Conservation (phyloP, 2,329 filamentous ascomycete species). For the Fonsecaea erecta region DNA sequence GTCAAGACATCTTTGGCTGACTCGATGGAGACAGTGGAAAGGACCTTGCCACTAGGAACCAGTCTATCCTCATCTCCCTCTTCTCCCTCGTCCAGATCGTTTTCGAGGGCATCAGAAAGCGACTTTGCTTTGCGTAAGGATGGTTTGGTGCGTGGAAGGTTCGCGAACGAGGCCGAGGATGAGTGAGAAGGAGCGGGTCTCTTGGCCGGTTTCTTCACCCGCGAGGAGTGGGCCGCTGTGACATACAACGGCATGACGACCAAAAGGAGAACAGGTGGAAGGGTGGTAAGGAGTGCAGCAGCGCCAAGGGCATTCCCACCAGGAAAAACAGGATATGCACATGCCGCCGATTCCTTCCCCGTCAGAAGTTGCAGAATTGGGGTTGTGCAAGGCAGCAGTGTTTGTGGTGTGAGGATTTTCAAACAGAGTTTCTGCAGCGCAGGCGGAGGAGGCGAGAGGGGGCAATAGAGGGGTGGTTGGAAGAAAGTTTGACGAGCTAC, state of each 20-base stretch:
- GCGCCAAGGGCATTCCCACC: neutral
- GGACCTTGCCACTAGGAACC: conserved; percentile 57
- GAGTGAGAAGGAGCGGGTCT: conserved; percentile 39
- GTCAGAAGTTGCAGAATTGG: neutral
- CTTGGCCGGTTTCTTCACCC: conserved; percentile 49
- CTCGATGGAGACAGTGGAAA: conserved; percentile 54
- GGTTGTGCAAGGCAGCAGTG: neutral
- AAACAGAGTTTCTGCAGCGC: neutral
- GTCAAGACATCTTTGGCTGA: conserved; percentile 56
- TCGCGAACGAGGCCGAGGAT: conserved; percentile 48
- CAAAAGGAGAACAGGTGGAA: conserved; percentile 17
- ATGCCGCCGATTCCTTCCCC: neutral
- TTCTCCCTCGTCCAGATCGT: conserved; percentile 37
- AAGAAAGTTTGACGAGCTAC: conserved; percentile 25
- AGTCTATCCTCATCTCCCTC: conserved; percentile 47
- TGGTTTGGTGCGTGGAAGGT: conserved; percentile 49
- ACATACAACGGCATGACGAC: conserved; percentile 52
- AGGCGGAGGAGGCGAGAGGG: neutral
- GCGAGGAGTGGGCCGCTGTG: conserved; percentile 53
- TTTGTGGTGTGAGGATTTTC: conserved; percentile 6
- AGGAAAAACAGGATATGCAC: neutral
- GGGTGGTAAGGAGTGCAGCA: neutral
- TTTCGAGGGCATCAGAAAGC: conserved; percentile 30
- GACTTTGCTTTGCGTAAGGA: conserved; percentile 39
- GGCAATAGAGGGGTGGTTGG: conserved; percentile 12